Evolutionary conservation across 768 basidiomycete genomes (phyloP), one percentile per base, ranked within the genome.

Genomic region (Chlorophyllum brunneum): DNA sequence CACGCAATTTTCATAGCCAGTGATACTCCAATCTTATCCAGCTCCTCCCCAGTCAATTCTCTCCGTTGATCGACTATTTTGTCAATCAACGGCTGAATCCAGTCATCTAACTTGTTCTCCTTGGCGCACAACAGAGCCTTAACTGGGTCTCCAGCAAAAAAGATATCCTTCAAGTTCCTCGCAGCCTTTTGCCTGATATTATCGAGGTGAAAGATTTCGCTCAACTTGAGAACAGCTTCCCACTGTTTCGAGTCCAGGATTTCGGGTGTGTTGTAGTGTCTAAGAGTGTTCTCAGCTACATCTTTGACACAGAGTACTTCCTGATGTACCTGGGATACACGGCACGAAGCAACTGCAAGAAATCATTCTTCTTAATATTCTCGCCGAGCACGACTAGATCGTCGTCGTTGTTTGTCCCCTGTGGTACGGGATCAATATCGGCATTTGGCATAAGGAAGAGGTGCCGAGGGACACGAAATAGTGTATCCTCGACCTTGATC

Each of bases 391-490:
- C 43, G 7, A 53, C 51, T 6, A 53, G 36, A 16, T 53, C 51
- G 22, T 53, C 51, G 15, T 39, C 44, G 37, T 44, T 53, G 16
- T 46, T 37, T 5, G 36, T 38, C n/a, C 44, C 44, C 16, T 45
- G 33, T 22, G 26, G 51, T 11, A 53, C 38, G 23, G 51, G 43
- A 13, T 53, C 31, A 8, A 53, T 44, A 22, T 53, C 44, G 5
- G 51, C 51, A 6, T 53, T 30, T 24, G 43, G 43, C 43, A 53
- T 53, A 18, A 39, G 29, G 11, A 53, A 53, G 5, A 53, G 36
- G 13, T 53, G 43, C 10, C 44, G 43, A 30, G 51, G 51, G 9
- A 53, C 43, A 23, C 51, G 51, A 29, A 53, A 53, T 3, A 53
- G 26, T 2, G 51, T 38, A 24, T 53, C 51, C 23, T 46, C 51